Evolutionary conservation across 2,329 filamentous ascomycete species (phyloP).

Genomic region (Hirsutella thompsonii): DNA sequence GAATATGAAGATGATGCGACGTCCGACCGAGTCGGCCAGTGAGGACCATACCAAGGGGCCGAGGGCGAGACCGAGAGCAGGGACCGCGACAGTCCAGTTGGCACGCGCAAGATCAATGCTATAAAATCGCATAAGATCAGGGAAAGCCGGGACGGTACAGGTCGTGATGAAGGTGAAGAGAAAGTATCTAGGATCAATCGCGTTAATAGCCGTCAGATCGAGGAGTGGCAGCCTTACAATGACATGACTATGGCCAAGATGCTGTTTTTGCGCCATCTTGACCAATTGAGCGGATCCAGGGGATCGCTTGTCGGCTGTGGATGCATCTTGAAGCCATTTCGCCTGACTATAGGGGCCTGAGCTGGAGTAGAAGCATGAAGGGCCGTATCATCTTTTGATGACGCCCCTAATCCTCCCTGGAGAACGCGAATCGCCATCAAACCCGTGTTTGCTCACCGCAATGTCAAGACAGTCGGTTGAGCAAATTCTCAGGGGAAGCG

Average conservation of each 20-base stretch:
- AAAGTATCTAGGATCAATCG: slow-evolving; percentile 35
- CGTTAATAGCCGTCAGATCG: neutral
- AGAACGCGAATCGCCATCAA: too few species aligned
- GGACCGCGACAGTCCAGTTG: slow-evolving; percentile 42
- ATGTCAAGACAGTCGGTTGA: too few species aligned
- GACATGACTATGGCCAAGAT: slow-evolving; percentile 39
- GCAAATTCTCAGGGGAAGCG: too few species aligned
- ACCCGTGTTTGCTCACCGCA: too few species aligned
- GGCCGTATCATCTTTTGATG: too few species aligned
- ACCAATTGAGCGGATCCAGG: slow-evolving; percentile 43
- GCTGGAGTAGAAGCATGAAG: too few species aligned
- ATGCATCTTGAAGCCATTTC: slow-evolving; percentile 20
- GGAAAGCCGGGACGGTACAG: slow-evolving; percentile 40
- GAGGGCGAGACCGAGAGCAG: slow-evolving; percentile 33
- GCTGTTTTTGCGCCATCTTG: slow-evolving; percentile 28
- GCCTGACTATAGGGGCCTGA: too few species aligned
- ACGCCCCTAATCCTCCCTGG: too few species aligned
- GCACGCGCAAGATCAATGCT: slow-evolving; percentile 29
- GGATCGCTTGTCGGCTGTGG: slow-evolving; percentile 15
- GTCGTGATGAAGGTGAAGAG: slow-evolving; percentile 47
- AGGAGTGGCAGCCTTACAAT: slow-evolving; percentile 21
- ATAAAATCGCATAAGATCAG: slow-evolving; percentile 32
- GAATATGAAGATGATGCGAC: slow-evolving; percentile 23
- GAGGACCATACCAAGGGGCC: slow-evolving; percentile 38
- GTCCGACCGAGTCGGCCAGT: slow-evolving; percentile 35